Conservation (phyloP, 129 eudicot species). For the sunflower (Helianthus annuus) region HanXRQr2.0-SUNRISE NC_035442.2:113666001-113666500, state of each 20-base stretch:
- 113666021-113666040: slow-evolving; percentile 92
- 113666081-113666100: slow-evolving; percentile 79
- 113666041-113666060: slow-evolving; percentile 75
- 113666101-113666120: slow-evolving; percentile 65
- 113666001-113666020: slow-evolving; percentile 69
- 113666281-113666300: slow-evolving; percentile 56
- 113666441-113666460: slow-evolving; percentile 50
- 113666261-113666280: not conserved
- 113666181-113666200: slow-evolving; percentile 63
- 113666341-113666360: slow-evolving; percentile 72
- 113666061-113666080: slow-evolving; percentile 85
- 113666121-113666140: slow-evolving; percentile 71
- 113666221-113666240: slow-evolving; percentile 74
- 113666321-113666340: slow-evolving; percentile 78
- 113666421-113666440: slow-evolving; percentile 85
- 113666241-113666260: slow-evolving; percentile 49
- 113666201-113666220: slow-evolving; percentile 78
- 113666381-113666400: slow-evolving; percentile 61
- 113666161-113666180: slow-evolving; percentile 54
- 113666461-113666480: slow-evolving; percentile 68
- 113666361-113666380: slow-evolving; percentile 78
- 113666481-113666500: slow-evolving; percentile 63
- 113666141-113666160: slow-evolving; percentile 82
- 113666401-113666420: slow-evolving; percentile 59
- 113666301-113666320: slow-evolving; percentile 37